Evolutionary conservation across 768 basidiomycete species (phyloP), one percentile per base, ranked within the genome.

Genomic region (Nidula microcarpa): DNA sequence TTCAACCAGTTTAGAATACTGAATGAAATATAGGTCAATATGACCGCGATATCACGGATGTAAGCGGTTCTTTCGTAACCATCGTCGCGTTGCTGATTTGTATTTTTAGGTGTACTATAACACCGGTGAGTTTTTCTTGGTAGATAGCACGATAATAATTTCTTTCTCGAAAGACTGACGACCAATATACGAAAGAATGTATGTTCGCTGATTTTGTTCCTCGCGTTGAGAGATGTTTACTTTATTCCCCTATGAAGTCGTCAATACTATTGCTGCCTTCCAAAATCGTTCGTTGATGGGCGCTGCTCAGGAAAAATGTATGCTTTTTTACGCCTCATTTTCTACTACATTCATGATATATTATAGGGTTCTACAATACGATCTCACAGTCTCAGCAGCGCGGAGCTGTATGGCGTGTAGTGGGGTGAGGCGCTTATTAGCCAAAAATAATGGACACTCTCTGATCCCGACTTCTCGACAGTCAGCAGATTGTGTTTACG

Each of bases 401-500:
- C 18, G 77, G 76, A 5, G 80, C 80, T 2, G 60, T 76, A 18
- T 84, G 83, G 83, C 74, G 80, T 13, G 63, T 85, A 13, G 67
- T 83, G 14, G 80, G 78, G 78, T 78, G 54, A 18, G 23, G 4
- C 23, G 23, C 23, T 62, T 56, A 34, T 10, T 32, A n/a, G 10
- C 46, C 52, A 11, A 45, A 23, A 37, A 2, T 11, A 23, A 17
- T 36, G 2, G 7, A 30, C 39, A 36, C n/a, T 49, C 14, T 41
- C 5, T 32, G 4, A 30, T 52, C 34, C 45, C 32, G 45, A 34
- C 7, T 45, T 11, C 39, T 30, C 6, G 14, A 13, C 55, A 79
- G 81, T 6, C 81, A 83, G 57, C 82, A 83, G 59, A 76, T 83
- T 45, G 78, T 83, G 11, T 83, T 83, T 65, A 74, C 74, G 6